These are phyloP conservation scores for Gracilariopsis chorda DNA, from an alignment of 23 red algal species.

Conservation along the genomic window DNA sequence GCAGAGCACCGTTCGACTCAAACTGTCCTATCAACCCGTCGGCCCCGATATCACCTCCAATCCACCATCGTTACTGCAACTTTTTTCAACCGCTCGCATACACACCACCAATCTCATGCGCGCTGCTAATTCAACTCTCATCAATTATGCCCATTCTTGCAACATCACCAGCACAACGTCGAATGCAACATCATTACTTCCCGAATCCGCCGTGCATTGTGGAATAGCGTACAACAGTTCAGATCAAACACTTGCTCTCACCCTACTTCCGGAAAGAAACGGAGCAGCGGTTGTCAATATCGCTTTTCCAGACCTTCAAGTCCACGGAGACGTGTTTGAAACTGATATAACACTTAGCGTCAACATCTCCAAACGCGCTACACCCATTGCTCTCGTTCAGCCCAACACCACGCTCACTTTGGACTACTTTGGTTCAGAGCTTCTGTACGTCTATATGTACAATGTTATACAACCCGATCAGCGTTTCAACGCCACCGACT, in stretches of 20 bases:
- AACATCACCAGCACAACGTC: background rate
- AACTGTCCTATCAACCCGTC: background rate
- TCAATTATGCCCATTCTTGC: background rate
- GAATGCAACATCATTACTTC: background rate
- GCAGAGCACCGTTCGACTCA: background rate
- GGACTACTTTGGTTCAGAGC: constrained; percentile 22
- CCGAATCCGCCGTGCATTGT: background rate
- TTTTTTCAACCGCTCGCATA: background rate
- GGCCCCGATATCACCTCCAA: background rate
- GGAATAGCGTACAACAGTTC: background rate
- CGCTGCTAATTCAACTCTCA: background rate
- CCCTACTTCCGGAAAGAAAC: background rate
- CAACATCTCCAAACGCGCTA: background rate
- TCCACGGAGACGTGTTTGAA: constrained; percentile 2
- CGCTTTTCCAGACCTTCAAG: background rate
- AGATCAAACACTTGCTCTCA: background rate
- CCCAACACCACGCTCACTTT: background rate
- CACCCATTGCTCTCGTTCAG: background rate
- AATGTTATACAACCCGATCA: constrained; percentile 12
- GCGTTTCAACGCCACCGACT: constrained; percentile 1
- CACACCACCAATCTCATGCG: background rate
- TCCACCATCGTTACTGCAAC: background rate
- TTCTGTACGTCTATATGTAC: constrained; percentile 12
- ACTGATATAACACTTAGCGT: background rate
- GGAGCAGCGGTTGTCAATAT: background rate